Evolutionary conservation across 306 rosid species (phyloP), one percentile per base, ranked within the genome.

Genomic region (Pyrus betulifolia): DNA sequence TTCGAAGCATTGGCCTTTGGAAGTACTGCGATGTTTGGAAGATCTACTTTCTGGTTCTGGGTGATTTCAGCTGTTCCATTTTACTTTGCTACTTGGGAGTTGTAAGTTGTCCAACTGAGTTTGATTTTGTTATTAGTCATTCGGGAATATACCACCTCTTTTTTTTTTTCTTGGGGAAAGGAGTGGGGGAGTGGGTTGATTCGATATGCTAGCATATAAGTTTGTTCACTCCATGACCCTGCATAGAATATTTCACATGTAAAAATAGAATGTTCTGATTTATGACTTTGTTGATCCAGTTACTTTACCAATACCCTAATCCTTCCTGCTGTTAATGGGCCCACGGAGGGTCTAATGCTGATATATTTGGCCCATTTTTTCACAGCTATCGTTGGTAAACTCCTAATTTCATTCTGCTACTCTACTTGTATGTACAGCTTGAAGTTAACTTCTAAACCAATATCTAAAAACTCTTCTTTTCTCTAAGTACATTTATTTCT

Each of bases 11-110:
- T 96, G 79, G 99, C 98, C 79, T 96, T 92, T 84, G 98, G 96
- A 85, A 91, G 93, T 90, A 91, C 98, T 76, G 88, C 96, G 27
- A 87, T 92, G 99, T 89, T 94, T 84, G 98, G 97, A 81, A 84
- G 89, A 82, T 70, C 71, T 81, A 85, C 93, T 82, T 92, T 96
- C 91, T 96, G 97, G 98, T 89, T 87, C 86, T 96, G 96, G 98
- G 87, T 96, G 65, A 91, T 92, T 84, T 93, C 99, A 78, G 97
- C 98, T 52, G 33, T 96, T 82, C 91, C 99, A 81, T 96, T 93
- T 85, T 88, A 88, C 82, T 78, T 89, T 76, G 99, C 99, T 67
- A 96, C 99, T 18, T 96, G 98, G 99, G 99, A 96, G 87, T 89
- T 85, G 98, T 92, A 86, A 91, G 99, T 95, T 82, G 13, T 31